phyloP scores from a whole-genome alignment of 352 stramenopile species.

The Phytophthora kernoviae region DNA sequence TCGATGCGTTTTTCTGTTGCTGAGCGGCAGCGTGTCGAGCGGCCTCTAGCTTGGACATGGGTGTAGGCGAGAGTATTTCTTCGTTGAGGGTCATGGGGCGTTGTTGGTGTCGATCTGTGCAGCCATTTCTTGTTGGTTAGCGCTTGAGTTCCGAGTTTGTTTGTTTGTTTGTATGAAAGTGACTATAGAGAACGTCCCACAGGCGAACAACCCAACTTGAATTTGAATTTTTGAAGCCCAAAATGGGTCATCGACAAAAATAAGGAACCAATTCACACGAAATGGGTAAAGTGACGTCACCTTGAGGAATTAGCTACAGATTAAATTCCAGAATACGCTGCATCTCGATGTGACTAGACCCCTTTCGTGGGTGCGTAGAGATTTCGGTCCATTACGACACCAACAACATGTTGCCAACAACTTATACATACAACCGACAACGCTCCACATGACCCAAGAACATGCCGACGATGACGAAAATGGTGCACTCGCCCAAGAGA shows the following conservation, averaged over 20 bases:
- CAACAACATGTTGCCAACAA: too few relatives aligned
- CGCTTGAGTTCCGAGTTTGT: not conserved
- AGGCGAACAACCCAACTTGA: too few relatives aligned
- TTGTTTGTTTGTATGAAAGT: constrained; percentile 28
- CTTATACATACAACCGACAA: too few relatives aligned
- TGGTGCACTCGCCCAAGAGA: too few relatives aligned
- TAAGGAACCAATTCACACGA: too few relatives aligned
- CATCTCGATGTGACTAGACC: constrained; percentile 25
- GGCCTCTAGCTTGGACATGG: constrained; percentile 76
- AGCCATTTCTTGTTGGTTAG: constrained; percentile 43
- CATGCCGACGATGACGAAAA: too few relatives aligned
- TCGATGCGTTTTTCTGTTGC: constrained; percentile 80
- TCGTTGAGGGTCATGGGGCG: constrained; percentile 44
- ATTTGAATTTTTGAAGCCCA: constrained; percentile 40
- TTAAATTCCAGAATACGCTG: too few relatives aligned
- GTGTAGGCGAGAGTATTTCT: constrained; percentile 51
- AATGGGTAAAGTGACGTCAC: constrained; percentile 21
- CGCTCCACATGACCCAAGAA: too few relatives aligned
- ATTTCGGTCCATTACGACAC: too few relatives aligned
- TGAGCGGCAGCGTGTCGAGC: constrained; percentile 58
- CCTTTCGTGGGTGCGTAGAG: constrained; percentile 1
- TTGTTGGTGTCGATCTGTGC: constrained; percentile 58
- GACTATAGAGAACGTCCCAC: constrained; percentile 13
- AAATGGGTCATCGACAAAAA: constrained; percentile 40
- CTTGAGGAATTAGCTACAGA: too few relatives aligned